phyloP scores from a whole-genome alignment of 2,329 filamentous ascomycete species.

The Madurella fahalii region DNA sequence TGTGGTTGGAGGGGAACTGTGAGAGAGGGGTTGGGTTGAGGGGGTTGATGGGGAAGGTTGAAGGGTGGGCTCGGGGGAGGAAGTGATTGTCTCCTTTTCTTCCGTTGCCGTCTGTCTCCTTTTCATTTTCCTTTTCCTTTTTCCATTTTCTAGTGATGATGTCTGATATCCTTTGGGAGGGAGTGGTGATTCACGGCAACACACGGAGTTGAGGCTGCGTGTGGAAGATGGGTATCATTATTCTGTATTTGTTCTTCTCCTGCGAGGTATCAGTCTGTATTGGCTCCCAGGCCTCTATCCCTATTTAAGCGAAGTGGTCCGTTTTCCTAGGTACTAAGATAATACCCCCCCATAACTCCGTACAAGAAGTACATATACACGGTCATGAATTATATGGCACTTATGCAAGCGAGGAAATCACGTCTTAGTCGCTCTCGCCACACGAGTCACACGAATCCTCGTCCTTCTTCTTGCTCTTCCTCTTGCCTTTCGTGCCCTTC shows the following conservation, averaged over 20 bases:
- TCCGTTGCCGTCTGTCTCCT: background rate
- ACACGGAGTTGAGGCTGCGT: background rate
- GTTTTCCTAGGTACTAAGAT: background rate
- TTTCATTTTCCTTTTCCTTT: constrained; percentile 5
- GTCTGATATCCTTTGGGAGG: constrained; percentile 10
- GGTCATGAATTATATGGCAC: too few relatives aligned
- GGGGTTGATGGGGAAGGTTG: constrained; percentile 61
- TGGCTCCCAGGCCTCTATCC: background rate
- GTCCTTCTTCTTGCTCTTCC: constrained; percentile 29
- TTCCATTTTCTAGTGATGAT: background rate
- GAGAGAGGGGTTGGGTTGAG: constrained; percentile 77
- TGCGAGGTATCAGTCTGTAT: background rate
- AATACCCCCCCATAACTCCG: background rate
- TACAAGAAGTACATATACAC: background rate
- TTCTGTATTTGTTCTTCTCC: background rate
- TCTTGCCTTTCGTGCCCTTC: constrained; percentile 34
- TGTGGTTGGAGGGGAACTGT: constrained; percentile 73
- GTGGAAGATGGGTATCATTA: constrained; percentile 5
- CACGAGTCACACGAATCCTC: constrained; percentile 21
- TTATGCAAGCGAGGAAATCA: background rate
- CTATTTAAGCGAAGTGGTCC: background rate
- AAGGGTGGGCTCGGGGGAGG: constrained; percentile 42
- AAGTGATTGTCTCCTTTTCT: constrained; percentile 20
- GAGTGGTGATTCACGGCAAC: background rate
- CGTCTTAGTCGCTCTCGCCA: constrained; percentile 16